Base-by-base conservation (phyloP, 1,139 yeast species). In the Blastobotrys niveus region DNA sequence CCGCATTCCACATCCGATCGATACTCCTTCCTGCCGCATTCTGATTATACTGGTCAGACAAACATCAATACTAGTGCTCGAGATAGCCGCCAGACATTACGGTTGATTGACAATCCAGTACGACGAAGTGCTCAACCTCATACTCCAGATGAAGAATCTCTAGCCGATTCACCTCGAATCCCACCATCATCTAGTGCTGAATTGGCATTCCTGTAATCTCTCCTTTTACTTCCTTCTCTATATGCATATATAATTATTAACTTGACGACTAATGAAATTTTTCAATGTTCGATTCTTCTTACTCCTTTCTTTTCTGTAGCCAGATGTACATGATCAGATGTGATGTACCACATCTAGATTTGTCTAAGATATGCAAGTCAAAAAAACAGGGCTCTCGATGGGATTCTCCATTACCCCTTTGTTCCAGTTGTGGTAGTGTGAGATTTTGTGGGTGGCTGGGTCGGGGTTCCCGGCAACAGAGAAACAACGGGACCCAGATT, bases 181-280 rank as follows among this genome's bases (percentile, higher is more conserved):
- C 49, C 42, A 8, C 45, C 32, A 15, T 48, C 53, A 19, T 47
- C 47, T 40, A 50, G 57, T 19, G 59, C 59, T 26, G 59, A 55
- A 38, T 42, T 55, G 34, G 59, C 59, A n/a, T 55, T 55, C 37
- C 42, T 55, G 24, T 55, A 45, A 38, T 37, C 18, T 19, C 15
- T 17, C 18, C 19, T 27, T 7, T 26, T 26, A 10, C 3, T 20
- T 27, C 17, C 18, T 17, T n/a, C 36, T 26, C 5, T 38, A 10
- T 20, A 12, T 22, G 15, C 15, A 18, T 35, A 39, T 27, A 19
- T 6, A 32, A 10, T 19, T 18, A 27, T n/a, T n/a, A 34, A 31
- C 10, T 7, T 24, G 7, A 24, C 10, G 26, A 24, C 12, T 25
- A 25, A 8, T 8, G 12, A 25, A 12, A 9, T 25, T 25, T 25